These are phyloP conservation scores for Rhodotorula taiwanensis DNA, from an alignment of 768 basidiomycete genomes.

Conservation along the genomic window DNA sequence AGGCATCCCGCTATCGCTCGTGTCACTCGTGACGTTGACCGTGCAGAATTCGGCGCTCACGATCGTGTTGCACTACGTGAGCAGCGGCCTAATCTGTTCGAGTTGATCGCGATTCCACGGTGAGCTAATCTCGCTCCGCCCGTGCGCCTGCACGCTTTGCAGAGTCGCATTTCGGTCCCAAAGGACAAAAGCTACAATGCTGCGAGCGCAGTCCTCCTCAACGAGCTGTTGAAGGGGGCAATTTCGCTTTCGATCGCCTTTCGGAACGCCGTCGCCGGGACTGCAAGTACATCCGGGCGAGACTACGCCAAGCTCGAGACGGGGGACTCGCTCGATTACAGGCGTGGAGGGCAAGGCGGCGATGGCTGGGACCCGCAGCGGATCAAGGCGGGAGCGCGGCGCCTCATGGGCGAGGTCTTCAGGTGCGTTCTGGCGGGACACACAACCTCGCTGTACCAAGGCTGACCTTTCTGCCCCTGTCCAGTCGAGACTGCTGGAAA, in stretches of 20 bases:
- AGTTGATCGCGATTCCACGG: too few species aligned
- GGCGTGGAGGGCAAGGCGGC: not conserved
- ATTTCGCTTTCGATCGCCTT: slow-evolving; percentile 77
- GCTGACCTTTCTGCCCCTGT: slow-evolving; percentile 38
- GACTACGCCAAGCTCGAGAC: slow-evolving; percentile 16
- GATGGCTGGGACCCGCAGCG: not conserved
- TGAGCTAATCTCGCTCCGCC: not conserved
- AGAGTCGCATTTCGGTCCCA: slow-evolving; percentile 32
- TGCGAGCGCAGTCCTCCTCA: slow-evolving; percentile 87
- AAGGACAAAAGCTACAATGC: slow-evolving; percentile 60
- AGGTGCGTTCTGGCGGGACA: slow-evolving; percentile 17
- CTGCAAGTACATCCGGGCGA: not conserved
- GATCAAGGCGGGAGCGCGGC: not conserved
- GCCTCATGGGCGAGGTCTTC: slow-evolving; percentile 30
- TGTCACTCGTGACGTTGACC: slow-evolving; percentile 86
- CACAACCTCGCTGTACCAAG: not conserved
- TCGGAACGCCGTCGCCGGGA: slow-evolving; percentile 28
- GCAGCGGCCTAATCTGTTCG: slow-evolving; percentile 48
- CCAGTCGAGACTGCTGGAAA: slow-evolving; percentile 92
- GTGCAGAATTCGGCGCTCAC: slow-evolving; percentile 90
- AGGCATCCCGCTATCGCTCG: slow-evolving; percentile 65
- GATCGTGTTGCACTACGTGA: slow-evolving; percentile 94
- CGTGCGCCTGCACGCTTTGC: not conserved
- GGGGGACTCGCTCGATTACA: not conserved
- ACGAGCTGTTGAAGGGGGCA: slow-evolving; percentile 83